Evolutionary conservation across 2,329 filamentous ascomycete species (phyloP).

Genomic region (Fusarium longipes): DNA sequence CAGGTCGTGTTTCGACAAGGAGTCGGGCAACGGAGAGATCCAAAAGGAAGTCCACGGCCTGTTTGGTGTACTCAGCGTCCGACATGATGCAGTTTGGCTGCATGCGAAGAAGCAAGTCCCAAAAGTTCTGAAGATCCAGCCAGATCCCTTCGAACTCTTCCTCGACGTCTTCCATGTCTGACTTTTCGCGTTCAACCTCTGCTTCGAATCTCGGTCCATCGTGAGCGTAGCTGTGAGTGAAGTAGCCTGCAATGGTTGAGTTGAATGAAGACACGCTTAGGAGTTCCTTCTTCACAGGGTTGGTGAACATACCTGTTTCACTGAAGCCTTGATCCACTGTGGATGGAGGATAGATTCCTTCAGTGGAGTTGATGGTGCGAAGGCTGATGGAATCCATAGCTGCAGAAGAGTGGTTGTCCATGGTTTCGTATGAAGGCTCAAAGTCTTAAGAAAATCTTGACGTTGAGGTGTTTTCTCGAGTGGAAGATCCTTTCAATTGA

Average conservation of each 20-base stretch:
- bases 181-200: neutral
- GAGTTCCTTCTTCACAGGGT: neutral
- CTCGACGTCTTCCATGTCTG: neutral
- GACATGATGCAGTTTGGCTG: constrained; percentile 30
- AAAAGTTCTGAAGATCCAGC: constrained; percentile 25
- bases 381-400: too few species aligned
- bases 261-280: neutral
- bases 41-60: constrained; percentile 26
- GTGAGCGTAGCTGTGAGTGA: neutral
- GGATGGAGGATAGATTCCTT: neutral
- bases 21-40: constrained; percentile 13
- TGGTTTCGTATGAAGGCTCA: neutral
- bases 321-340: constrained; percentile 1
- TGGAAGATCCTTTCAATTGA: neutral
- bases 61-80: neutral
- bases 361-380: neutral
- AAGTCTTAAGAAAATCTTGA: constrained; percentile 7
- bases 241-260: constrained; percentile 18
- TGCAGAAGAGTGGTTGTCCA: neutral
- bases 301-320: neutral
- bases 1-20: neutral
- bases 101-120: constrained; percentile 29
- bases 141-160: constrained; percentile 23
- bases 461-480: neutral
- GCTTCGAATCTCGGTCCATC: constrained; percentile 1